Evolutionary conservation across 768 basidiomycete species (phyloP), one percentile per base, ranked within the genome.

Genomic region (Agrocybe pediades): DNA sequence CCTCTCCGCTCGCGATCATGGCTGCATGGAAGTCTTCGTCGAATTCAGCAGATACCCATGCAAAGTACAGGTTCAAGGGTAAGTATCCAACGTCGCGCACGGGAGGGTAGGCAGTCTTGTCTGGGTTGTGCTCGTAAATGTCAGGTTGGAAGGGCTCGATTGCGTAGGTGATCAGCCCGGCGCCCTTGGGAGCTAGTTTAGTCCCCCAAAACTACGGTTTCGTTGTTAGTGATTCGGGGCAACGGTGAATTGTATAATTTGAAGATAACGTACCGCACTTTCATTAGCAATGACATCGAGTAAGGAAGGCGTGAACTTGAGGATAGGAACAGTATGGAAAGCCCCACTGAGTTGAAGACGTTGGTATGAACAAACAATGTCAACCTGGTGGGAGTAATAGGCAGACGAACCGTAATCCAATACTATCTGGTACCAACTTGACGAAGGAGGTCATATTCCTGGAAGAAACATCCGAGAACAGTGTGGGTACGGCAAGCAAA

Each of bases 81-180:
- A 73, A 71, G 55, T 77, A 71, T 29, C 67, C 64, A 3, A 49
- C 51, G 0, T 60, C 48, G 46, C 81, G 76, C 21, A 66, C 65
- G 13, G 76, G 75, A 2, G 81, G 83, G 64, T 75, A 84, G 2
- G 83, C 83, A n/a, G 79, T 72, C 0, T 66, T 53, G 13, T 60
- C 64, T 24, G 64, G 49, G 27, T 63, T 74, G 55, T 78, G 76
- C 5, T 66, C 65, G 54, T 76, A 75, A 46, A 77, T 51, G 43
- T 61, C 52, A 1, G 78, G 65, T 1, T 82, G 68, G 71, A 84
- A 76, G 0, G 81, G 80, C 52, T 86, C 82, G 41, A 81, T 72
- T 45, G 73, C 75, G 61, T 83, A 82, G 0, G 74, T 75, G 44
- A 77, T 58, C 39, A 8, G 63, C 62, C n/a, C 68, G 56, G 20